Evolutionary conservation across 192 early-diverging fungal genomes (phyloP), one percentile per base, ranked within the genome.

Genomic region (Linnemannia elongata): DNA sequence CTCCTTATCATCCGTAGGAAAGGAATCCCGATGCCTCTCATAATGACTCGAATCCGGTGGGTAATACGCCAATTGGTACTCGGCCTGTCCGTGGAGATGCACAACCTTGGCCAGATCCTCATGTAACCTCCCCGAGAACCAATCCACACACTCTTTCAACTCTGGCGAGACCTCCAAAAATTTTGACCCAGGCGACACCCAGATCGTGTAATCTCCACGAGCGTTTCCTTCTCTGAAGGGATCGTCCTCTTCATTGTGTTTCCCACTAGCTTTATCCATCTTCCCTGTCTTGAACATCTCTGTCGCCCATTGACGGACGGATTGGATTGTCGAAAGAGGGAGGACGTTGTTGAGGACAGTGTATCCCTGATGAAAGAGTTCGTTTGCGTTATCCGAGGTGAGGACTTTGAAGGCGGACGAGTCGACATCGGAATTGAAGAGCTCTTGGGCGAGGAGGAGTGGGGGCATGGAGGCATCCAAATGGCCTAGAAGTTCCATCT

Each of bases 1-100:
- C 0, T 73, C 81, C 5, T 63, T 79, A 72, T 92, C 91, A 30
- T 90, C 89, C 15, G 85, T 90, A 20, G 93, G 93, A 69, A 94
- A 90, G 0, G 92, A 92, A 74, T 94, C 93, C 24, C 93, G 80
- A 69, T 94, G 93, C 22, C 89, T 71, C 76, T 92, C 90, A 77
- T 92, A 92, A 22, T 87, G 87, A 36, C 88, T 90, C 15, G 86
- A 82, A 20, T 89, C 79, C 33, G 89, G 85, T 49, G 88, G 91
- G 66, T 90, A 92, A 49, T 90, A 90, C 6, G 88, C 88, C 47
- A 92, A 49, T 35, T 92, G 91, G 63, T 90, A 92, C 72, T 92
- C 91, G 12, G 85, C 89, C 18, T 87, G 80, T 24, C 89, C 89
- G 72, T 89, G 80, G 27, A 92, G 63, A 45, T 88, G 89, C 27